phyloP scores from a whole-genome alignment of 2,329 filamentous ascomycete species.

The Waltergamsia citrina region DNA sequence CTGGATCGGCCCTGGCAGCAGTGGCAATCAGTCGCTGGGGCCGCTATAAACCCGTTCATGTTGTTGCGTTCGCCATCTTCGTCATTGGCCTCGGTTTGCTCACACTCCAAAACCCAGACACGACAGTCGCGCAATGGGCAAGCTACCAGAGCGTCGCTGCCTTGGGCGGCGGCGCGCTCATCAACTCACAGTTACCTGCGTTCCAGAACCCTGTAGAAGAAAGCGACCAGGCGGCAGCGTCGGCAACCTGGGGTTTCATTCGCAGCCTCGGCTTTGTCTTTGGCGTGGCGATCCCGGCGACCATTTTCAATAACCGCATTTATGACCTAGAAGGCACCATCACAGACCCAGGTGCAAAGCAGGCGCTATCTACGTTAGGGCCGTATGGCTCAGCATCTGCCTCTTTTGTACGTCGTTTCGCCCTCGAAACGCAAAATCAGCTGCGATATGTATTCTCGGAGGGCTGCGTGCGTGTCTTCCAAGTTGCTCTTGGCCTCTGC shows the following conservation, averaged over 20 bases:
- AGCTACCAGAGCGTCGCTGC: slow-evolving; percentile 27
- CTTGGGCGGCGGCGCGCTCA: slow-evolving; percentile 29
- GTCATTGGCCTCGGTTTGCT: slow-evolving; percentile 31
- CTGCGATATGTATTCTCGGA: no score
- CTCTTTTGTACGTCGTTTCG: no score
- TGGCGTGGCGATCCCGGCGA: slow-evolving; percentile 32
- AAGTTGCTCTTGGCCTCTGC: no score
- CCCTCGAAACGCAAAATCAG: no score
- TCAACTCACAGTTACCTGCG: slow-evolving; percentile 30
- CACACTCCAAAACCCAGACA: slow-evolving; percentile 21
- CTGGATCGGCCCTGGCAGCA: slow-evolving; percentile 14
- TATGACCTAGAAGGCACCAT: slow-evolving; percentile 8
- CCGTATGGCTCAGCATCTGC: no score
- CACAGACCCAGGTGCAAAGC: no score
- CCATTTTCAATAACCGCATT: slow-evolving; percentile 23
- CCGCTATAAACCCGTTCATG: slow-evolving; percentile 21
- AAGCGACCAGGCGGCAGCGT: slow-evolving; percentile 22
- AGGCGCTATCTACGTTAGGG: no score
- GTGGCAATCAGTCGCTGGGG: slow-evolving; percentile 20
- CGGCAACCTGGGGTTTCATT: slow-evolving; percentile 30
- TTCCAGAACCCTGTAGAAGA: slow-evolving; percentile 26
- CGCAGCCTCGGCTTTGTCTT: slow-evolving; percentile 32
- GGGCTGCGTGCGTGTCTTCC: no score
- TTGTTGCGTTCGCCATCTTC: slow-evolving; percentile 24
- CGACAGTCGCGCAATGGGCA: slow-evolving; percentile 24